Evolutionary conservation across 148 eudicot species (phyloP).

Genomic region (Camellia sinensis): DNA sequence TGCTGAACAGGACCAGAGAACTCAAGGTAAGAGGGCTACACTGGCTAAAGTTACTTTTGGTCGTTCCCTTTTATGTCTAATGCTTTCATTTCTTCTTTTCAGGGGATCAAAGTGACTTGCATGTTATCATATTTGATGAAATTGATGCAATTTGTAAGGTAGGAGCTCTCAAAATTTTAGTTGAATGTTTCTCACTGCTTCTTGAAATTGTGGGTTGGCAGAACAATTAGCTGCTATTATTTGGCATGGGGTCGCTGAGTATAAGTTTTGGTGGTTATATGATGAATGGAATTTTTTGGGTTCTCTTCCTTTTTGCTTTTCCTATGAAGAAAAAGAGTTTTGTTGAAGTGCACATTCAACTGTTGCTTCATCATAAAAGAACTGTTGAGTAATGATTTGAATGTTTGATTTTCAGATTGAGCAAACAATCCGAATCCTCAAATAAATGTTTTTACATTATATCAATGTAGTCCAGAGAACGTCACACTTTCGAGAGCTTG

Average conservation of each 20-base stretch:
- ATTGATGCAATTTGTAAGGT: conserved; percentile 99
- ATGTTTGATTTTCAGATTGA: too few species aligned
- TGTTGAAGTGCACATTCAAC: too few species aligned
- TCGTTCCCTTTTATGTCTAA: not conserved
- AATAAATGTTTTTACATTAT: too few species aligned
- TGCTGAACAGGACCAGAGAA: conserved; percentile 94
- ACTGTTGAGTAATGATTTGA: too few species aligned
- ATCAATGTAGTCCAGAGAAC: too few species aligned
- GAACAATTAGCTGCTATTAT: not conserved
- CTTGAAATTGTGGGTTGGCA: not conserved
- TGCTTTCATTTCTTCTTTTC: conserved; percentile 26
- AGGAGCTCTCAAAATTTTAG: conserved; percentile 20
- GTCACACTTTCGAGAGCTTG: too few species aligned
- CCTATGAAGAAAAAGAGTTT: too few species aligned
- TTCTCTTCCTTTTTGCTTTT: too few species aligned
- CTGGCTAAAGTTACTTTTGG: not conserved
- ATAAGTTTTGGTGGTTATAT: not conserved
- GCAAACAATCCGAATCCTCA: too few species aligned
- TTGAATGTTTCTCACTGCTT: conserved; percentile 4
- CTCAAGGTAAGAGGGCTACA: conserved; percentile 43
- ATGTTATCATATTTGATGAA: conserved; percentile 99
- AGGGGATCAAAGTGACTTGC: conserved; percentile 99
- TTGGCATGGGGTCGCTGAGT: not conserved
- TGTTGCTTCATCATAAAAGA: too few species aligned
- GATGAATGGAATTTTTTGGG: not conserved